A percentile compares a stretch with the other conserved stretches of the same genome.
Conservation (phyloP, 2,329 filamentous ascomycete genomes). For the Trichoderma sp. region DNA sequence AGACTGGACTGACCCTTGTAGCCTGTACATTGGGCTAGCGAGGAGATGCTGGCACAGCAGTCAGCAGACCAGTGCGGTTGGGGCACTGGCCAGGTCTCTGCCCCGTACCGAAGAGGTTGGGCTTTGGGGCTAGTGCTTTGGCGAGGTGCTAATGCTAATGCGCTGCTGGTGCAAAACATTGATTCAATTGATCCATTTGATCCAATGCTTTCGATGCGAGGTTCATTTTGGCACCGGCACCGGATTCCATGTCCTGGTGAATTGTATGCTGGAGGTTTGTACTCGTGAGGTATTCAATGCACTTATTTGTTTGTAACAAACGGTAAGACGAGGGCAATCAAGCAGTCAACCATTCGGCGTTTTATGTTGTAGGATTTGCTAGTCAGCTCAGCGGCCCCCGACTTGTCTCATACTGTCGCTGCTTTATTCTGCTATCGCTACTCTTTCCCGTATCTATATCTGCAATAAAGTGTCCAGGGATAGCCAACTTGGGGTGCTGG, state of each 20-base stretch:
- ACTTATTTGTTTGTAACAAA: neutral
- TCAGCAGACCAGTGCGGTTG: slow-evolving; percentile 14
- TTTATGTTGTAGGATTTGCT: neutral
- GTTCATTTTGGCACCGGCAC: neutral
- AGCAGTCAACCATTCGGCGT: neutral
- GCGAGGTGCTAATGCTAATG: neutral
- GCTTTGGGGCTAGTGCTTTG: neutral
- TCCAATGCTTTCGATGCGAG: neutral
- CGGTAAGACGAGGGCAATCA: neutral
- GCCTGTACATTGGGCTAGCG: neutral
- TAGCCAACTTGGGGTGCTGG: no score
- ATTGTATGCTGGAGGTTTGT: neutral
- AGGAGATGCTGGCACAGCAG: neutral
- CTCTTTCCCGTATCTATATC: neutral
- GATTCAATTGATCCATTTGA: neutral
- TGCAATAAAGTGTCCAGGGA: neutral
- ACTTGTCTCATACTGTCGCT: neutral
- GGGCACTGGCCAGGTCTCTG: slow-evolving; percentile 16
- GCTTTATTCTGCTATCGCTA: neutral
- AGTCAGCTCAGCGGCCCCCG: neutral
- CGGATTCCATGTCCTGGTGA: neutral
- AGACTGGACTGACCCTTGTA: neutral
- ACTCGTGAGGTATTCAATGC: neutral
- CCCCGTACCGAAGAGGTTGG: neutral
- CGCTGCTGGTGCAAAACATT: neutral